A percentile compares a stretch with the other conserved stretches of the same genome.
Conservation (phyloP, 768 basidiomycete species). For the Clitopilus passeckerianus region DNA sequence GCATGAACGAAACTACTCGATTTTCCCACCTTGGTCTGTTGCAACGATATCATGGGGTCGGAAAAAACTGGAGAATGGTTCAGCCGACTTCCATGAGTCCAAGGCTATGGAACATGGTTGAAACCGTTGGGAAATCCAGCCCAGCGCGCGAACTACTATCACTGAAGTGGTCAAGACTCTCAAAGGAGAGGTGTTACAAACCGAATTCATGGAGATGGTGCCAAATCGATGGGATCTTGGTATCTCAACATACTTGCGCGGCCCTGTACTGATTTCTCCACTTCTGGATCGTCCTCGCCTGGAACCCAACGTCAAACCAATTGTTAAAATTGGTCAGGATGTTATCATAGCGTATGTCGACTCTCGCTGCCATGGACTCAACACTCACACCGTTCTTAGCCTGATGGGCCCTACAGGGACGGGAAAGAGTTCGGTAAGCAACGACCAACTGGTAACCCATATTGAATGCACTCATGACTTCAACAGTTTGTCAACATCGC, state of each 20-base stretch:
- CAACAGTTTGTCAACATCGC: constrained; percentile 17
- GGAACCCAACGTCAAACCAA: neutral
- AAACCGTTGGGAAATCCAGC: neutral
- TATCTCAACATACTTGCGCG: neutral
- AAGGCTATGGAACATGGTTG: constrained; percentile 22
- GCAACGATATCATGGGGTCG: constrained; percentile 9
- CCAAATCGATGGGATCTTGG: neutral
- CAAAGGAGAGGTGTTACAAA: neutral
- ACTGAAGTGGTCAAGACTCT: neutral
- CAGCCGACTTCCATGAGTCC: constrained; percentile 9
- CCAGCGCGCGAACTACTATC: neutral
- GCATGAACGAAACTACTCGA: neutral
- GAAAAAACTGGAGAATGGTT: constrained; percentile 10
- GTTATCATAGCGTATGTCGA: constrained; percentile 16
- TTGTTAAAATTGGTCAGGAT: constrained; percentile 1
- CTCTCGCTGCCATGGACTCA: neutral
- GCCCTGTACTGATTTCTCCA: neutral
- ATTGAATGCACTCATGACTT: neutral
- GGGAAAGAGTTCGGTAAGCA: constrained; percentile 23
- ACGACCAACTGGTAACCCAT: neutral
- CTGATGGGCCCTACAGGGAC: constrained; percentile 25
- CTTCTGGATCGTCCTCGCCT: neutral
- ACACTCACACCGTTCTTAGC: constrained; percentile 8
- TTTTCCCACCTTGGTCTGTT: constrained; percentile 16
- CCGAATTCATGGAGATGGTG: neutral